A percentile compares a stretch with the other conserved stretches of the same genome.
Evolutionary conservation across 2,329 filamentous ascomycete species (phyloP).

Genomic region (Colletotrichum destructivum): DNA sequence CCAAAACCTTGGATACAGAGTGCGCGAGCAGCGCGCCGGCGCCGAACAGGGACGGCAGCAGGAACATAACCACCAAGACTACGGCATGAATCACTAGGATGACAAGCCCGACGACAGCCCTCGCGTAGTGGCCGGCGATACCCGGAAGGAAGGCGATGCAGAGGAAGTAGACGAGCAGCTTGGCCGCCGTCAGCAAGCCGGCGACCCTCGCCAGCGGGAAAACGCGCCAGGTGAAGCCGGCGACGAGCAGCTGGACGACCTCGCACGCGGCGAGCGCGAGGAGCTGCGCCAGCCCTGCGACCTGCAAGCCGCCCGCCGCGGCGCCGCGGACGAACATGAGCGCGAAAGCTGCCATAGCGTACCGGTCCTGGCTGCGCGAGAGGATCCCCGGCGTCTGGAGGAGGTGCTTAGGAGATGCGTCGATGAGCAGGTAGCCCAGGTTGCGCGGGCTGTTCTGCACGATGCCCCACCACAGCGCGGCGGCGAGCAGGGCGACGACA

Average conservation of each 20-base stretch:
- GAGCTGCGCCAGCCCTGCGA: no score
- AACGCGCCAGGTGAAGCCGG: conserved; percentile 68
- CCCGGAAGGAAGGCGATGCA: neutral
- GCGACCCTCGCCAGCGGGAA: conserved; percentile 1
- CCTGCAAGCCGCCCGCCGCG: no score
- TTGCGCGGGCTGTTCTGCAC: conserved; percentile 27
- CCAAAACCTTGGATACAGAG: neutral
- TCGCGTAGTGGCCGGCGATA: neutral
- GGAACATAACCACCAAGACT: neutral
- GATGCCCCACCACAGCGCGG: no score
- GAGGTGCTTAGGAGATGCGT: conserved; percentile 69
- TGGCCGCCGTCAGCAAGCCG: neutral
- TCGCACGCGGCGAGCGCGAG: no score
- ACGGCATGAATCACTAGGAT: neutral
- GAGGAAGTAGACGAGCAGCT: conserved; percentile 2
- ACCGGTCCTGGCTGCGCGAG: conserved; percentile 69
- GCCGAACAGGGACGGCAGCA: neutral
- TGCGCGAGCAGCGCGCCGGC: neutral
- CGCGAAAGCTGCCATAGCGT: conserved; percentile 58
- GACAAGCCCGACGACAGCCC: neutral
- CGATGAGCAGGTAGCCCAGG: conserved; percentile 50
- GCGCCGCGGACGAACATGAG: conserved; percentile 46
- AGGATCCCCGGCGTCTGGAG: neutral
- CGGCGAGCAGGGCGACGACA: no score
- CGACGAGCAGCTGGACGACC: conserved; percentile 58